A percentile compares a stretch with the other conserved stretches of the same genome.
phyloP scores from a whole-genome alignment of 2,329 filamentous ascomycete genomes.

The Epichloe brachyelytri region DNA sequence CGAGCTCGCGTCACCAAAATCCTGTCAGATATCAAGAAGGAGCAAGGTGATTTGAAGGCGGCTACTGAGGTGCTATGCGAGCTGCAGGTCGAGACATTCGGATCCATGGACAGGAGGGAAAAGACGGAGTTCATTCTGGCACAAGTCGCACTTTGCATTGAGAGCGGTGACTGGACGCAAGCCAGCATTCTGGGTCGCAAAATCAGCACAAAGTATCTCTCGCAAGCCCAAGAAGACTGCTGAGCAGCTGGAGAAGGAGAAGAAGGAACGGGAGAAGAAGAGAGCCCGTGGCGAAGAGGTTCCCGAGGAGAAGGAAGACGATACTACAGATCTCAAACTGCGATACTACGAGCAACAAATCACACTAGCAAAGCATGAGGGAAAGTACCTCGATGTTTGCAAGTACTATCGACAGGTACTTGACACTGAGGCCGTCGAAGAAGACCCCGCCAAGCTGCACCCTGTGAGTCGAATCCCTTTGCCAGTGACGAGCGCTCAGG shows the following conservation, averaged over 20 bases:
- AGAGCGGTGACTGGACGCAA: conserved; percentile 92
- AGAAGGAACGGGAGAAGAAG: conserved; percentile 79
- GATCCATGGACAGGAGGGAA: conserved; percentile 91
- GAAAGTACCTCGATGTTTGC: conserved; percentile 94
- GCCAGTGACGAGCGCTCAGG: background rate
- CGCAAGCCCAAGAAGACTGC: conserved; percentile 83
- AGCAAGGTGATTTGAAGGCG: conserved; percentile 80
- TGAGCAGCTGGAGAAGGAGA: conserved; percentile 82
- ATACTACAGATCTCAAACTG: conserved; percentile 93
- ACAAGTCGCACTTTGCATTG: conserved; percentile 88
- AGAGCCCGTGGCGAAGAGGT: conserved; percentile 68
- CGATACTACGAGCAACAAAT: conserved; percentile 97
- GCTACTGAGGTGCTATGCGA: conserved; percentile 92
- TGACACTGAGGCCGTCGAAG: conserved; percentile 89
- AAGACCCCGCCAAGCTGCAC: conserved; percentile 73
- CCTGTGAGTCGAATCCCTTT: conserved; percentile 45
- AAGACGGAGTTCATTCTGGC: conserved; percentile 98
- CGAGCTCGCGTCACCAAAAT: conserved; percentile 89
- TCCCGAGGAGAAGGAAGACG: conserved; percentile 65
- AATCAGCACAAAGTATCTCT: conserved; percentile 91
- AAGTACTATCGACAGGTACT: conserved; percentile 96
- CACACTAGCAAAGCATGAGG: conserved; percentile 85
- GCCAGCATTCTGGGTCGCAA: conserved; percentile 88
- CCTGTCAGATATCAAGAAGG: conserved; percentile 93
- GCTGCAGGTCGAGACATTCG: conserved; percentile 96